phyloP scores from a whole-genome alignment of 164 flowering plant species.

The Kingdonia uniflora region DNA sequence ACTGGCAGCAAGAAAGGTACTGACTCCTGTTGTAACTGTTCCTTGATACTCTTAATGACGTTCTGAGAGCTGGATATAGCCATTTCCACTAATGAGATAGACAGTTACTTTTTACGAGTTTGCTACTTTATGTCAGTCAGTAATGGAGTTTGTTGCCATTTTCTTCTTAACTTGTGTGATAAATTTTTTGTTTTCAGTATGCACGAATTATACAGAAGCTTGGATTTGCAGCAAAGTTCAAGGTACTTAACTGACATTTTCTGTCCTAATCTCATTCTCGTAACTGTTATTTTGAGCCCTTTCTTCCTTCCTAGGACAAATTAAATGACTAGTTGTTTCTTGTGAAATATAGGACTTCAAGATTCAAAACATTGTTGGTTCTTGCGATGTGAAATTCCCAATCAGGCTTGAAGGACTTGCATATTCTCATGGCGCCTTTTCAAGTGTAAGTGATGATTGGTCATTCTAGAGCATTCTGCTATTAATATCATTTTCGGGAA shows the following conservation, averaged over 20 bases:
- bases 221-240: conserved; percentile 87
- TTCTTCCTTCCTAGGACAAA: neutral
- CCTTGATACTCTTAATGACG: no score
- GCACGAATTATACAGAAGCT: conserved; percentile 93
- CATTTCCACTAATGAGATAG: no score
- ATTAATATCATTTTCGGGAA: no score
- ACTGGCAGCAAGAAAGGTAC: conserved; percentile 87
- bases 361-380: conserved; percentile 84
- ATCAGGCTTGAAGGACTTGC: conserved; percentile 81
- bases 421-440: conserved; percentile 72
- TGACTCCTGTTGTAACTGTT: neutral
- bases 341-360: conserved; percentile 57
- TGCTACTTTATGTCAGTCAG: no score
- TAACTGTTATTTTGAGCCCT: neutral
- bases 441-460: conserved; percentile 44
- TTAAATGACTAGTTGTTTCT: neutral
- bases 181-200: conserved; percentile 38
- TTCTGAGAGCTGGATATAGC: no score
- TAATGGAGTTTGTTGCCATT: neutral
- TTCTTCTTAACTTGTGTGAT: conserved; percentile 1
- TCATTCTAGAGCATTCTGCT: neutral
- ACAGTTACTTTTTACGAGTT: no score
- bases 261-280: neutral
- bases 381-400: conserved; percentile 87
- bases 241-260: conserved; percentile 31